Conservation (phyloP, 2,329 filamentous ascomycete genomes). For the Ophiostoma triangulosporum region DNA sequence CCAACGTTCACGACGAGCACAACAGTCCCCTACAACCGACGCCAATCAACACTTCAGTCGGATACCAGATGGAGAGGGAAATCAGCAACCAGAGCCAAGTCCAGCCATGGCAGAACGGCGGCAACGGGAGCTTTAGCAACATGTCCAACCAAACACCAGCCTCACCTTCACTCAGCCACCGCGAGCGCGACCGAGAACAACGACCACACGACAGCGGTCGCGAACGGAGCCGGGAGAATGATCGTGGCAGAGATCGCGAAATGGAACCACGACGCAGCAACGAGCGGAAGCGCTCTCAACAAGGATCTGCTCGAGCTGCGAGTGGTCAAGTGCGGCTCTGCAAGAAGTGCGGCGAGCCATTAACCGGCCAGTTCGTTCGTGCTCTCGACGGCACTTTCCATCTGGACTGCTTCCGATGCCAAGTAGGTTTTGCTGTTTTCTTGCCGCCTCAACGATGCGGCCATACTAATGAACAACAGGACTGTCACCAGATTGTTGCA, state of each 20-base stretch:
- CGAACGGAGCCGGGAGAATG: conserved; percentile 19
- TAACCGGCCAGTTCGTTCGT: conserved; percentile 92
- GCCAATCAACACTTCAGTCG: conserved; percentile 5
- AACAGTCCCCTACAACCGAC: conserved; percentile 16
- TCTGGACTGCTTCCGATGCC: conserved; percentile 93
- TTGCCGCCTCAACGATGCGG: background rate
- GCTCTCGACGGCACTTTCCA: conserved; percentile 90
- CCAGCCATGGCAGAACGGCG: conserved; percentile 13
- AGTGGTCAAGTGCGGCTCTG: conserved; percentile 53
- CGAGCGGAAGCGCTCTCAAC: conserved; percentile 34
- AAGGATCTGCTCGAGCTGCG: conserved; percentile 35
- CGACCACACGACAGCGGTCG: conserved; percentile 12
- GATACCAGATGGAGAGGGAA: conserved; percentile 18
- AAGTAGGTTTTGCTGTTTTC: conserved; percentile 43
- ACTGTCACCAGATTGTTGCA: conserved; percentile 91
- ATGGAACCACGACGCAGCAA: conserved; percentile 36
- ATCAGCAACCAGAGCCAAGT: conserved; percentile 11
- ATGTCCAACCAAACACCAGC: conserved; percentile 18
- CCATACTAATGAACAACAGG: conserved; percentile 47
- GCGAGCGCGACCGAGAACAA: conserved; percentile 15
- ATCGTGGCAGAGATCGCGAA: conserved; percentile 17
- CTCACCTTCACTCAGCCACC: conserved; percentile 25
- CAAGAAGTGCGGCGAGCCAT: conserved; percentile 75
- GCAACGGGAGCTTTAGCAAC: conserved; percentile 12
- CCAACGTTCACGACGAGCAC: conserved; percentile 26